Evolutionary conservation across 169 alveolate genomes (phyloP).

Genomic region (Cryptosporidium ubiquitum): DNA sequence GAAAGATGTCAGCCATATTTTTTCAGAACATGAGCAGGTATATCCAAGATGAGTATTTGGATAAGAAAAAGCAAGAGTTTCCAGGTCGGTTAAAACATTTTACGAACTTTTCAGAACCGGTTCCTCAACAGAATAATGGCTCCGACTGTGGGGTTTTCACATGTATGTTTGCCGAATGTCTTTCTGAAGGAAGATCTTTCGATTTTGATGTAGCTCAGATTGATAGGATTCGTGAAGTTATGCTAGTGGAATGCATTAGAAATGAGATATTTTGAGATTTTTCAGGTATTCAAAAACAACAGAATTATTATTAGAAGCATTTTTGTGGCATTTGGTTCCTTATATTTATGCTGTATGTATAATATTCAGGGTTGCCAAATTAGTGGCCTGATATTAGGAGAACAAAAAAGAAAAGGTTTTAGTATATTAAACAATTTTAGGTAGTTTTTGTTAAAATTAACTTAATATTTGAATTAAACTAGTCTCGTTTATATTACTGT

Average conservation of each 20-base stretch:
- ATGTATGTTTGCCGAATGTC: slow-evolving; percentile 89
- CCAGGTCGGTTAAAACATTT: slow-evolving; percentile 8
- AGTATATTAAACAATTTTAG: background rate
- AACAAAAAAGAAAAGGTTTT: background rate
- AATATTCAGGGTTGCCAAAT: too few species aligned
- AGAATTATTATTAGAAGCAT: background rate
- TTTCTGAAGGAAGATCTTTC: slow-evolving; percentile 81
- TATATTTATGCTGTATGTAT: background rate
- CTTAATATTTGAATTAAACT: background rate
- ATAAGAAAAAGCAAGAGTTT: slow-evolving; percentile 76
- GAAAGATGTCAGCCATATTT: slow-evolving; percentile 39
- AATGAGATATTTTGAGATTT: background rate
- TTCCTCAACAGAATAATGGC: slow-evolving; percentile 87
- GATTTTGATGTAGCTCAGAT: slow-evolving; percentile 77
- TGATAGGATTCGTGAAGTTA: slow-evolving; percentile 26
- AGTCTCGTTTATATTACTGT: background rate
- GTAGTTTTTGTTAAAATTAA: background rate
- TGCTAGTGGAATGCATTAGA: slow-evolving; percentile 49
- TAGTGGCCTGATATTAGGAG: background rate
- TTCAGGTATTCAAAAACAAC: background rate
- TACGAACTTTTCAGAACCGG: slow-evolving; percentile 10
- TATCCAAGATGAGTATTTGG: slow-evolving; percentile 83
- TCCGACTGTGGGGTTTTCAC: slow-evolving; percentile 91
- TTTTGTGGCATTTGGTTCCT: background rate
- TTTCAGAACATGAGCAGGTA: slow-evolving; percentile 76